These are phyloP conservation scores for Tolypocladium inflatum DNA, from an alignment of 2,329 filamentous ascomycete species.

Conservation along the genomic window DNA sequence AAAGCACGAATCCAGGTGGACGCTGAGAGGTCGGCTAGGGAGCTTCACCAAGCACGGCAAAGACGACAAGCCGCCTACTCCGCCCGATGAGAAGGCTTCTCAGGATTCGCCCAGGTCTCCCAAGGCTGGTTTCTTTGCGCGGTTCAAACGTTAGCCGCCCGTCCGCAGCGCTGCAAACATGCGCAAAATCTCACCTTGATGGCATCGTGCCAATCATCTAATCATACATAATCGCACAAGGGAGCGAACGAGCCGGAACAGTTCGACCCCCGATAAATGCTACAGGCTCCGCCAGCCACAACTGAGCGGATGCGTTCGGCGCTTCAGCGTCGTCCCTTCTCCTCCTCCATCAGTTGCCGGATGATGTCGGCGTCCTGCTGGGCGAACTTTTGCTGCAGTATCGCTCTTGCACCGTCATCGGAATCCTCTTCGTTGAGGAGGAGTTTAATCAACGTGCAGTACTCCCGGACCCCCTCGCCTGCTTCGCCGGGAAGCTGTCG, in stretches of 20 bases:
- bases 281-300: neutral
- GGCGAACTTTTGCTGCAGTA: slow-evolving; percentile 34
- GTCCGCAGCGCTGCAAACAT: no score
- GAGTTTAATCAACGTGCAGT: slow-evolving; percentile 45
- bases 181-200: neutral
- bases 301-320: neutral
- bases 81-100: slow-evolving; percentile 6
- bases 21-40: slow-evolving; percentile 31
- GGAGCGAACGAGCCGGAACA: neutral
- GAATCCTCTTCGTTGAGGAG: slow-evolving; percentile 29
- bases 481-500: slow-evolving; percentile 40
- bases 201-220: neutral
- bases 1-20: slow-evolving; percentile 40
- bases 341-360: slow-evolving; percentile 36
- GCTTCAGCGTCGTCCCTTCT: slow-evolving; percentile 19
- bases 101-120: slow-evolving; percentile 19
- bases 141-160: slow-evolving; percentile 29
- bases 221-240: slow-evolving; percentile 3
- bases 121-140: slow-evolving; percentile 30
- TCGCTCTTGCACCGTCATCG: slow-evolving; percentile 19
- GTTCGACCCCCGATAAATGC: neutral
- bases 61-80: slow-evolving; percentile 13
- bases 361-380: slow-evolving; percentile 40
- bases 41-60: slow-evolving; percentile 19
- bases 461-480: slow-evolving; percentile 52